Percentiles rank a stretch among this genome's conserved stretches.
phyloP scores from a whole-genome alignment of 2,329 filamentous ascomycete species.

The Metarhizium anisopliae region DNA sequence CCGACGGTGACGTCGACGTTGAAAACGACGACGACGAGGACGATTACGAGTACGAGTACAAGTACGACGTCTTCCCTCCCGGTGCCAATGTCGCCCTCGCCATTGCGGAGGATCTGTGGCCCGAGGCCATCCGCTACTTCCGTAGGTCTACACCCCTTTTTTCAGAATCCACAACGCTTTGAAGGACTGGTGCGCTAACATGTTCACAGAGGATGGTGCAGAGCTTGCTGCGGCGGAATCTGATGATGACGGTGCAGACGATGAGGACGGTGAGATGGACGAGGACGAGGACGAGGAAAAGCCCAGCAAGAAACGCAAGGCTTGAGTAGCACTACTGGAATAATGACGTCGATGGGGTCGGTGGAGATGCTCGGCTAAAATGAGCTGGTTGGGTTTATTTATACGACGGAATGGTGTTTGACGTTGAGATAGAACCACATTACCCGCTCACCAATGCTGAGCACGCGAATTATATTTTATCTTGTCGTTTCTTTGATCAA shows the following conservation, averaged over 20 bases:
- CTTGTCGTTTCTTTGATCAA: neutral
- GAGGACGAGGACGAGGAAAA: constrained; percentile 34
- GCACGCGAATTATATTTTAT: constrained; percentile 2
- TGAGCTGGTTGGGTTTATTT: no score
- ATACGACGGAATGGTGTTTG: neutral
- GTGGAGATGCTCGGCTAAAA: no score
- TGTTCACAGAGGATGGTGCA: constrained; percentile 38
- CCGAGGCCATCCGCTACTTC: constrained; percentile 82
- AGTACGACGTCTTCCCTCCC: constrained; percentile 77
- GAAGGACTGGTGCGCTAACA: constrained; percentile 24
- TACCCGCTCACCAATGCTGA: constrained; percentile 6
- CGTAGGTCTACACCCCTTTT: constrained; percentile 45
- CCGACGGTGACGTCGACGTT: constrained; percentile 48
- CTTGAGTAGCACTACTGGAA: constrained; percentile 14
- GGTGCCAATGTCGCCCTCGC: constrained; percentile 75
- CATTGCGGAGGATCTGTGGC: constrained; percentile 82
- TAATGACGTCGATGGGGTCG: no score
- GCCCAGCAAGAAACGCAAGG: constrained; percentile 34
- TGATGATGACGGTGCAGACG: constrained; percentile 32
- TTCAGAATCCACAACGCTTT: neutral
- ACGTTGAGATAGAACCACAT: constrained; percentile 2
- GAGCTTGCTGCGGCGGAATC: constrained; percentile 61
- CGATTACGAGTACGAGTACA: constrained; percentile 46
- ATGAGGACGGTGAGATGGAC: constrained; percentile 43
- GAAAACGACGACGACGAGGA: constrained; percentile 49